Evolutionary conservation across 805 yeast species (phyloP).

Genomic region (Candida schatavii): DNA sequence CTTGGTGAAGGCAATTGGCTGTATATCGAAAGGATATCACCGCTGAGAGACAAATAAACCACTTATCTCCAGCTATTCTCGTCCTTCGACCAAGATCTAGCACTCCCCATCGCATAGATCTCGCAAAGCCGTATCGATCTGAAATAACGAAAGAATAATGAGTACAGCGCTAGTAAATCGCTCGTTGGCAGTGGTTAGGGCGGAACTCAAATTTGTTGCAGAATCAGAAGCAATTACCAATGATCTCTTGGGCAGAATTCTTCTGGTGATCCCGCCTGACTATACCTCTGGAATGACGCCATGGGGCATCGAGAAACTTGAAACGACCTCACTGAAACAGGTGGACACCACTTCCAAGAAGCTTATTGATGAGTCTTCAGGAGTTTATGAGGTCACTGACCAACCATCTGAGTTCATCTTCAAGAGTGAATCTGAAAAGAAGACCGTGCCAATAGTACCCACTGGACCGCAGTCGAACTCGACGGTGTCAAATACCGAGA

Average conservation of each 20-base stretch:
- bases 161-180: not conserved
- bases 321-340: not conserved
- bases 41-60: too few relatives aligned
- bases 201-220: not conserved
- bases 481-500: not conserved
- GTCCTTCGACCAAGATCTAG: too few relatives aligned
- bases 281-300: not conserved
- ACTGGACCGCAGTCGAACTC: not conserved
- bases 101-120: too few relatives aligned
- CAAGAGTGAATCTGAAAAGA: not conserved
- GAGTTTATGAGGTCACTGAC: not conserved
- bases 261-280: not conserved
- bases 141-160: not conserved
- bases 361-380: not conserved
- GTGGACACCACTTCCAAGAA: too few relatives aligned
- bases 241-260: not conserved
- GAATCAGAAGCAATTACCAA: not conserved
- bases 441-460: not conserved
- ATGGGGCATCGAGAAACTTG: not conserved
- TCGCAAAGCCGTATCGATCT: too few relatives aligned
- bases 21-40: too few relatives aligned
- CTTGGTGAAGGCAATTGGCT: too few relatives aligned
- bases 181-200: not conserved
- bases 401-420: not conserved
- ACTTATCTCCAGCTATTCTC: too few relatives aligned